Evolutionary conservation across 768 basidiomycete species (phyloP).

Genomic region (Clitopilus hobsonii): DNA sequence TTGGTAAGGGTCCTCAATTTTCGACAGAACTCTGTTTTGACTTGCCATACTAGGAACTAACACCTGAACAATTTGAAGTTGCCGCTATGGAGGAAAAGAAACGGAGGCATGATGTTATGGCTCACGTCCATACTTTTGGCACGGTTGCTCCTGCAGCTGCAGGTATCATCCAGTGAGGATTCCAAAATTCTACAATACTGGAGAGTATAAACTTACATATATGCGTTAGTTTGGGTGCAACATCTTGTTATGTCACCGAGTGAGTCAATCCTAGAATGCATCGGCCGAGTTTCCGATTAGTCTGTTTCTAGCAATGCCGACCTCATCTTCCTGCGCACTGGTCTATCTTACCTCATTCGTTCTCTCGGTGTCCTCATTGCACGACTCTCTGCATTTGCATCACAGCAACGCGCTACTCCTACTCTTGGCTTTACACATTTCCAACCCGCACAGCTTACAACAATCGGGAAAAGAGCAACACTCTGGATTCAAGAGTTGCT

Average conservation of each 20-base stretch:
- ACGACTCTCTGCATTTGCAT: slow-evolving; percentile 80
- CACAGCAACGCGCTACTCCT: slow-evolving; percentile 81
- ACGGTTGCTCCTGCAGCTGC: slow-evolving; percentile 90
- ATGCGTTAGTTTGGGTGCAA: slow-evolving; percentile 77
- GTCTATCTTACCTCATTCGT: slow-evolving; percentile 75
- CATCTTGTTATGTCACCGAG: slow-evolving; percentile 99
- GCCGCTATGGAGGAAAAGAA: slow-evolving; percentile 97
- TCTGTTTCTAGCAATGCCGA: slow-evolving; percentile 79
- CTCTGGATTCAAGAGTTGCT: slow-evolving; percentile 98
- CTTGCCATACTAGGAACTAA: slow-evolving; percentile 56
- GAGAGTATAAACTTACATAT: slow-evolving; percentile 2
- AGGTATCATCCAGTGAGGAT: slow-evolving; percentile 85
- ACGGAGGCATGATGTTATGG: slow-evolving; percentile 98
- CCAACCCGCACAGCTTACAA: slow-evolving; percentile 97
- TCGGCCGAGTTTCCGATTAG: background rate
- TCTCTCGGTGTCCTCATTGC: slow-evolving; percentile 91
- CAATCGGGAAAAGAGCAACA: slow-evolving; percentile 94
- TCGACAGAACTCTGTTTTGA: background rate
- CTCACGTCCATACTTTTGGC: slow-evolving; percentile 97
- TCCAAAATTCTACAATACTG: background rate
- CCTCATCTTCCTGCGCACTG: slow-evolving; percentile 91
- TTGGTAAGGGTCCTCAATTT: slow-evolving; percentile 51
- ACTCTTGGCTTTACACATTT: slow-evolving; percentile 98
- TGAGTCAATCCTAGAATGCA: slow-evolving; percentile 30
- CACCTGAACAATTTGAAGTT: slow-evolving; percentile 84